phyloP scores from a whole-genome alignment of 345 rosid species.

The Syzygium jambos region DNA sequence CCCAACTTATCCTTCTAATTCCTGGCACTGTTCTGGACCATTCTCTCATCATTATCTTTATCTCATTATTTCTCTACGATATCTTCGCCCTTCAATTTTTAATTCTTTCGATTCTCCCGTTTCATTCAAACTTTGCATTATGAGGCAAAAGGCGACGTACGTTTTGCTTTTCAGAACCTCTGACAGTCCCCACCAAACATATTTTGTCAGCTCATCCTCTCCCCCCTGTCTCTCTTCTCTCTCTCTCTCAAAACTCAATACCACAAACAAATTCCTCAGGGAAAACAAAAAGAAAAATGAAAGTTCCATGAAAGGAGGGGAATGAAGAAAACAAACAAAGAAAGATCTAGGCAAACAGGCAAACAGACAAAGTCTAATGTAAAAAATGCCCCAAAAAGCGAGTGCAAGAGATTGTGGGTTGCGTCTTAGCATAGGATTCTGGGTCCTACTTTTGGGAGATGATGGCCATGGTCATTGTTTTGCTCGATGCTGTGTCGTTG shows the following conservation, averaged over 20 bases:
- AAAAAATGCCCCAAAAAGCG: not conserved
- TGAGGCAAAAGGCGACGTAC: constrained; percentile 11
- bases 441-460: not conserved
- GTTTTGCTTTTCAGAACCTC: constrained; percentile 30
- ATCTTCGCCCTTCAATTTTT: not conserved
- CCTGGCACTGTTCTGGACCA: not conserved
- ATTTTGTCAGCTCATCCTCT: not conserved
- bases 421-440: not conserved
- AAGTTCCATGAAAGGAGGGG: not conserved
- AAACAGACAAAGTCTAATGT: not conserved
- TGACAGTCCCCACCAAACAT: constrained; percentile 25
- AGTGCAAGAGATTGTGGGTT: not conserved
- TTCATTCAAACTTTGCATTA: not conserved
- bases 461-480: not conserved
- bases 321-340: not conserved
- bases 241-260: not conserved
- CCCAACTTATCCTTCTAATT: not conserved
- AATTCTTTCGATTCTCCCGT: not conserved
- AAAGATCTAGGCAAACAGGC: not conserved
- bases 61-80: not conserved
- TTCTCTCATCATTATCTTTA: not conserved
- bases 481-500: not conserved
- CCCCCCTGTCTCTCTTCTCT: not conserved
- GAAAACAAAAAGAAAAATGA: not conserved
- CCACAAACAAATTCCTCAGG: not conserved